phyloP scores from a whole-genome alignment of 2,329 filamentous ascomycete species.

The Polytolypa hystricis region DNA sequence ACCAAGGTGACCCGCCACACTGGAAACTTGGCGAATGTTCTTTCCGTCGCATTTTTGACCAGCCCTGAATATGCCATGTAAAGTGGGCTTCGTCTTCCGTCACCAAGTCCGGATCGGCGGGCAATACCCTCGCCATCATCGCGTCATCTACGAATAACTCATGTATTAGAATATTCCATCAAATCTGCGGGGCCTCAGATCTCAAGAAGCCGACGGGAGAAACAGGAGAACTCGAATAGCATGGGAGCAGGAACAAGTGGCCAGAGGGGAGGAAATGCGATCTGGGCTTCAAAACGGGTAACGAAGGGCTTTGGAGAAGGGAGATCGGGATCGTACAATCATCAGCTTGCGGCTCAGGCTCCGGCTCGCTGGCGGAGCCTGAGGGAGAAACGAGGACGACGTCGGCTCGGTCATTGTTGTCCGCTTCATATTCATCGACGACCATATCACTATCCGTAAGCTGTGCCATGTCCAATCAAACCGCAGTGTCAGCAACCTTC shows the following conservation, averaged over 20 bases:
- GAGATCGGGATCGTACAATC: slow-evolving; percentile 37
- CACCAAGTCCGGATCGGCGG: slow-evolving; percentile 67
- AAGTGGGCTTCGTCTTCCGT: slow-evolving; percentile 62
- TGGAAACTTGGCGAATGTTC: slow-evolving; percentile 82
- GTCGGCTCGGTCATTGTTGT: slow-evolving; percentile 51
- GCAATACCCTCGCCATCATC: slow-evolving; percentile 71
- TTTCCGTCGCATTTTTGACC: slow-evolving; percentile 64
- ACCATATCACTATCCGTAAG: slow-evolving; percentile 51
- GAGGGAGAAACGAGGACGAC: slow-evolving; percentile 53
- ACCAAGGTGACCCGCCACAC: slow-evolving; percentile 82
- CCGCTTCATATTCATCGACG: slow-evolving; percentile 46
- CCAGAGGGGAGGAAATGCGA: background rate
- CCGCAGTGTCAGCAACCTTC: background rate
- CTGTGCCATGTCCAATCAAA: slow-evolving; percentile 23
- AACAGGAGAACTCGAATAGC: no score
- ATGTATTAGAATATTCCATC: no score
- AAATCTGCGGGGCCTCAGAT: no score
- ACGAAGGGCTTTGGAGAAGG: background rate
- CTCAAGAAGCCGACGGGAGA: no score
- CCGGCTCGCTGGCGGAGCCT: slow-evolving; percentile 46
- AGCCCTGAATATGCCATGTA: slow-evolving; percentile 83
- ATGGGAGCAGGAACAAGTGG: no score
- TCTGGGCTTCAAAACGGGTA: no score
- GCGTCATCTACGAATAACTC: slow-evolving; percentile 55
- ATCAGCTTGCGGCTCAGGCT: slow-evolving; percentile 46